Conservation (phyloP, 169 alveolate genomes). For the Cryptosporidium bovis region DNA sequence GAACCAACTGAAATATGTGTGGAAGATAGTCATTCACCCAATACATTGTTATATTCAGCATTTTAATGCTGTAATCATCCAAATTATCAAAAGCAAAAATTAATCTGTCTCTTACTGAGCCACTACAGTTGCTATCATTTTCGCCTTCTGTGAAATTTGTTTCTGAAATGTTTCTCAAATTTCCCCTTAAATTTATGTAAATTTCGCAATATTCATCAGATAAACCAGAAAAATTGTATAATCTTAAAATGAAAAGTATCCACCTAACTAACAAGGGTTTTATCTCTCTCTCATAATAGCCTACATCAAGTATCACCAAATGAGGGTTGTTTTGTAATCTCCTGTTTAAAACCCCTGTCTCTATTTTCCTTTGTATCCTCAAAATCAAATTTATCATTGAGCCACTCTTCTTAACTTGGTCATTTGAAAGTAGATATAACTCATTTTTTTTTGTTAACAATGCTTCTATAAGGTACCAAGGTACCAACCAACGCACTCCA, state of each 20-base stretch:
- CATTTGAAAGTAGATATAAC: background rate
- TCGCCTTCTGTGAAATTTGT: too few species aligned
- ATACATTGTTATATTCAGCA: conserved; percentile 84
- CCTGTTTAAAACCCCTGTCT: conserved; percentile 76
- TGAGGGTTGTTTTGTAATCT: conserved; percentile 85
- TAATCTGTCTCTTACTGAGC: background rate
- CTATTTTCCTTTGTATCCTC: conserved; percentile 24
- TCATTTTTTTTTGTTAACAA: conserved; percentile 58
- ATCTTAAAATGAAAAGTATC: conserved; percentile 76
- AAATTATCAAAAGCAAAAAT: conserved; percentile 59
- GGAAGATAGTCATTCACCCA: conserved; percentile 91
- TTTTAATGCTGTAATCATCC: conserved; percentile 79
- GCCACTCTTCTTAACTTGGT: conserved; percentile 33
- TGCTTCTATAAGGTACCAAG: conserved; percentile 87
- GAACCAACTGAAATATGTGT: conserved; percentile 84
- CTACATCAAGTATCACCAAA: conserved; percentile 81
- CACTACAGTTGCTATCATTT: background rate
- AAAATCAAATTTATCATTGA: background rate
- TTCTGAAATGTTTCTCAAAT: background rate
- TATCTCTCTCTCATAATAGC: conserved; percentile 79
- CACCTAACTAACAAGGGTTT: conserved; percentile 80
- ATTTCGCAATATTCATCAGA: conserved; percentile 46
- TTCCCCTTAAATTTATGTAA: conserved; percentile 5
- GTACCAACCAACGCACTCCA: conserved; percentile 85
- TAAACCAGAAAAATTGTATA: conserved; percentile 25